These are phyloP conservation scores for Epichloe bromicola DNA, from an alignment of 2,329 filamentous ascomycete species.

Conservation along the genomic window DNA sequence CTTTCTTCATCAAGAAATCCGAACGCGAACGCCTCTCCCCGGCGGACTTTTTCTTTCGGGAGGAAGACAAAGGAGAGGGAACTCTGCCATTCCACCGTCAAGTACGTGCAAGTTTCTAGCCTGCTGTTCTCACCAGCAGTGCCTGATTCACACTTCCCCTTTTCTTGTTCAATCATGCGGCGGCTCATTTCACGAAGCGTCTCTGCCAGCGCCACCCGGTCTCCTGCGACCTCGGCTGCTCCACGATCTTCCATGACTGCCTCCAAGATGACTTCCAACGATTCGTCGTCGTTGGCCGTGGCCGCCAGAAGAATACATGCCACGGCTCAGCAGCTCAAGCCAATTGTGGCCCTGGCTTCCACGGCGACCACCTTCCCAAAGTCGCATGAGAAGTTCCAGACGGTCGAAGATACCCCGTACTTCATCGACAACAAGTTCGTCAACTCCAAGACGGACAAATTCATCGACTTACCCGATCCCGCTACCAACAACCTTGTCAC, in stretches of 20 bases:
- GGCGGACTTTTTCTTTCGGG: no score
- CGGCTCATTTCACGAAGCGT: slow-evolving; percentile 30
- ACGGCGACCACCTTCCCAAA: slow-evolving; percentile 52
- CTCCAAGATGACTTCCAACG: slow-evolving; percentile 23
- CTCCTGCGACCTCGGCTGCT: slow-evolving; percentile 14
- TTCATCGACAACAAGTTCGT: slow-evolving; percentile 74
- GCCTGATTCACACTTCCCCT: neutral
- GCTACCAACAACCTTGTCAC: slow-evolving; percentile 79
- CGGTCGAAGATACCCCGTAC: slow-evolving; percentile 61
- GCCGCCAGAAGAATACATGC: slow-evolving; percentile 43
- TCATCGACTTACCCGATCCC: slow-evolving; percentile 71
- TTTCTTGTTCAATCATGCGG: slow-evolving; percentile 25
- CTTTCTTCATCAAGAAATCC: slow-evolving; percentile 1
- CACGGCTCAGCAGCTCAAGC: slow-evolving; percentile 41
- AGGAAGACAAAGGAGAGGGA: neutral
- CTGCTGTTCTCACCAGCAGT: neutral
- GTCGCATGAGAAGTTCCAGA: slow-evolving; percentile 56
- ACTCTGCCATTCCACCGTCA: neutral
- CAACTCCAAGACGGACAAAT: slow-evolving; percentile 52
- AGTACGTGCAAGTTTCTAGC: slow-evolving; percentile 3
- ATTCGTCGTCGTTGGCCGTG: slow-evolving; percentile 16
- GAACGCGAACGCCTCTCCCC: neutral
- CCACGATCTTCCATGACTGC: slow-evolving; percentile 15
- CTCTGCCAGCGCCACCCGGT: slow-evolving; percentile 22
- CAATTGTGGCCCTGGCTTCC: slow-evolving; percentile 38